A percentile compares a stretch with the other conserved stretches of the same genome.
Conservation (phyloP, 2,329 filamentous ascomycete species). For the Ambrosiella xylebori region DNA sequence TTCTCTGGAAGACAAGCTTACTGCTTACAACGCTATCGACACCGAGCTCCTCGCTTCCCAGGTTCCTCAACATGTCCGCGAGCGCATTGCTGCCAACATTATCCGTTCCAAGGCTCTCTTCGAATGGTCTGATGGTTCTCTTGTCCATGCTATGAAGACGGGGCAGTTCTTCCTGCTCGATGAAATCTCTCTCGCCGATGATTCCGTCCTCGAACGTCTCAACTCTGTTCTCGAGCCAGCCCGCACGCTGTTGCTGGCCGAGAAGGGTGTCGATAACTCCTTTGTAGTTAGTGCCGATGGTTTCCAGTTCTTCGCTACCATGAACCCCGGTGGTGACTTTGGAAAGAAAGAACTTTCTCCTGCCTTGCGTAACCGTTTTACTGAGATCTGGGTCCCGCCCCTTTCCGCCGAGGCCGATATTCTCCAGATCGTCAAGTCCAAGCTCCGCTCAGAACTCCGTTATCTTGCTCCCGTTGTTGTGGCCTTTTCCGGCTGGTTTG, state of each 20-base stretch:
- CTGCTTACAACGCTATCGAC: constrained; percentile 29
- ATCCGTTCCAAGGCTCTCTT: constrained; percentile 70
- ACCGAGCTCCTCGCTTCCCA: constrained; percentile 23
- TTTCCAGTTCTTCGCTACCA: constrained; percentile 94
- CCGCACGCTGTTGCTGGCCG: constrained; percentile 71
- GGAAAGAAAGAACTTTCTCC: constrained; percentile 95
- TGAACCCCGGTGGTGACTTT: constrained; percentile 98
- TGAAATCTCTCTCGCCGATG: constrained; percentile 93
- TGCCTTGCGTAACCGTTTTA: constrained; percentile 87
- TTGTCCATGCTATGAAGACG: constrained; percentile 83
- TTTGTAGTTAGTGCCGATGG: constrained; percentile 57
- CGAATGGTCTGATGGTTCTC: constrained; percentile 86
- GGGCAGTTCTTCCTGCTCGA: constrained; percentile 88
- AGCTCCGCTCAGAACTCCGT: constrained; percentile 41
- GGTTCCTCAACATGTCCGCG: constrained; percentile 31
- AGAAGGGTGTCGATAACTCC: constrained; percentile 77
- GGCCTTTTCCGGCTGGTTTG: constrained; percentile 86
- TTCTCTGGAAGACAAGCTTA: constrained; percentile 15
- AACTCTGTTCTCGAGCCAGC: constrained; percentile 92
- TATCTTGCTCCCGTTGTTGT: constrained; percentile 54
- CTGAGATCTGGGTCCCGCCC: constrained; percentile 93
- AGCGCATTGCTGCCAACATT: constrained; percentile 30
- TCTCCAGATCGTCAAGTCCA: constrained; percentile 66
- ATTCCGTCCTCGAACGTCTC: constrained; percentile 86
- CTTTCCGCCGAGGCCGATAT: constrained; percentile 75